Evolutionary conservation across 1,284 basidiomycete species (phyloP), one percentile per base, ranked within the genome.

Genomic region (Binderoboletus segoi): DNA sequence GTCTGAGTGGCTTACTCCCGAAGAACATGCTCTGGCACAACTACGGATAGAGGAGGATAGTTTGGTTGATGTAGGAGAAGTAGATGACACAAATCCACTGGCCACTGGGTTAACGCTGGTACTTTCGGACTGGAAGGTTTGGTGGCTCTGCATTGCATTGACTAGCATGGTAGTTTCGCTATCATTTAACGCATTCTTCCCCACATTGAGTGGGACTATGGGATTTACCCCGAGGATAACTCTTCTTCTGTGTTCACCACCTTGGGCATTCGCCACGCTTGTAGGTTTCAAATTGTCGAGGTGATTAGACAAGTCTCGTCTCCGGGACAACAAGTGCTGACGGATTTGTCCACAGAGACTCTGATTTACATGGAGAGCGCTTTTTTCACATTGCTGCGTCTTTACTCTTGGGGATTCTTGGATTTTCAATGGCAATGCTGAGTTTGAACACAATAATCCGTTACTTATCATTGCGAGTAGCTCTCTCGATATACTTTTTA

Each of bases 11-110:
- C 78, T 91, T 15, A 77, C 81, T 1, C 78, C 79, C 6, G 68
- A 81, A 43, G 92, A 94, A 68, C 78, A 79, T 30, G 77, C 80
- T 13, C 79, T 95, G n/a, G 90, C 92, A 4, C 76, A 86, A 59
- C 76, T 81, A 37, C 83, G 93, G 26, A 85, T 94, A 82, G 76
- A 81, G 41, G 91, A 93, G 67, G 91, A 93, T 40, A 77, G 61
- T 35, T 47, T 57, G n/a, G 37, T 33, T 16, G 63, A 62, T 45
- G 58, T 59, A 45, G 50, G 35, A 26, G 63, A 58, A 52, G 43
- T 24, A 38, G 48, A 51, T 13, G 23, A 58, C 15, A 32, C 37
- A 16, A 60, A 69, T 32, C 50, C 41, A 11, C 52, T 35, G 32
- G 42, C 35, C 16, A 50, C 38, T 8, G 66, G 69, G 21, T 33